These are phyloP conservation scores for Murraya koenigii DNA, from an alignment of 345 rosid genomes.

Conservation along the genomic window DNA sequence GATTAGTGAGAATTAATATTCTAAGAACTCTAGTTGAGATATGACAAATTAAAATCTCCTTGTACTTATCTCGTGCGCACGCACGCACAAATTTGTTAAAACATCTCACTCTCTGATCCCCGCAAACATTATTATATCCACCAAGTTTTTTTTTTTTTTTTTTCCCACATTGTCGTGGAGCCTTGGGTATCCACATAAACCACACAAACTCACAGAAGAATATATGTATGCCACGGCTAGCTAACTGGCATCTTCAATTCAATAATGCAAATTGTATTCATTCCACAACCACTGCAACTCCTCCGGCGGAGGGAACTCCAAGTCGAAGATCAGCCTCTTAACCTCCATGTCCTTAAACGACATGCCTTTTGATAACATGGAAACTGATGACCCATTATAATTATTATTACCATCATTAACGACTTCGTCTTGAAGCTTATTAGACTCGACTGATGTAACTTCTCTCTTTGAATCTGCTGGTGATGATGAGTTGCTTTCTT, in stretches of 20 bases:
- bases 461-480: not conserved
- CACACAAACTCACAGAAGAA: not conserved
- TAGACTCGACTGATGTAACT: not conserved
- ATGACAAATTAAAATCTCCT: no score
- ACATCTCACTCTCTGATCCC: not conserved
- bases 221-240: no score
- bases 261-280: no score
- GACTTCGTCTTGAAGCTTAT: not conserved
- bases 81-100: not conserved
- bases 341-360: slow-evolving; percentile 32
- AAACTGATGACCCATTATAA: not conserved
- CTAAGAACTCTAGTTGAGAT: no score
- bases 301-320: slow-evolving; percentile 34
- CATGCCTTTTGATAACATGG: slow-evolving; percentile 21
- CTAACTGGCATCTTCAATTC: no score
- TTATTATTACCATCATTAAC: not conserved
- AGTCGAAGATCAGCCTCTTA: slow-evolving; percentile 20
- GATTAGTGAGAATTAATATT: no score
- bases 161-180: not conserved
- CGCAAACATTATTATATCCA: not conserved
- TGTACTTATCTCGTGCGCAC: no score
- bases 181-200: slow-evolving; percentile 3
- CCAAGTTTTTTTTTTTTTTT: not conserved
- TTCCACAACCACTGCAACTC: slow-evolving; percentile 25
- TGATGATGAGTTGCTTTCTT: slow-evolving; percentile 18